Evolutionary conservation across 306 rosid species (phyloP).

Genomic region (Prunus mongolica): DNA sequence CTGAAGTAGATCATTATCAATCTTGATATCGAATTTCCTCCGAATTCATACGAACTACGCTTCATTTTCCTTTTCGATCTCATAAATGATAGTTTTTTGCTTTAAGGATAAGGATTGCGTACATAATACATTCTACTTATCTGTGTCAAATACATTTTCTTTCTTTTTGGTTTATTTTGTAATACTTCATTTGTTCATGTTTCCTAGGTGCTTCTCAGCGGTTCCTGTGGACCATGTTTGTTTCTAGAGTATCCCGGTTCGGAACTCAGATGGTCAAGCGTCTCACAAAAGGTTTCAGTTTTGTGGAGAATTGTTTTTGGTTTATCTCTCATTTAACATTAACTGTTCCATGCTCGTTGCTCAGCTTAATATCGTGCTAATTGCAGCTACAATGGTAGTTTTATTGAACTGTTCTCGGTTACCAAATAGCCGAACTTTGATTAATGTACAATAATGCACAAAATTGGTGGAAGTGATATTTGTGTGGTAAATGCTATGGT

Average conservation of each 20-base stretch:
- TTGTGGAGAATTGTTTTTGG: neutral
- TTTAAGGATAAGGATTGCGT: neutral
- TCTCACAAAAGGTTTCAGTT: neutral
- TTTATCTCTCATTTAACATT: neutral
- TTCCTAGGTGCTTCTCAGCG: neutral
- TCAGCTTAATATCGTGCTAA: neutral
- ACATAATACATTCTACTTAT: too few relatives aligned
- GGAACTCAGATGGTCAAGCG: constrained; percentile 1
- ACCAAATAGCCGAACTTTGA: neutral
- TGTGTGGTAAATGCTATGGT: neutral
- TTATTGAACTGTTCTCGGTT: neutral
- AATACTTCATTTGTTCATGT: neutral
- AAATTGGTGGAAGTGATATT: neutral
- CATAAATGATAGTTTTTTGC: neutral
- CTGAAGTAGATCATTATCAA: neutral
- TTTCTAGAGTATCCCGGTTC: neutral
- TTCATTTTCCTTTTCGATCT: neutral
- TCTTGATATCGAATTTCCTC: neutral
- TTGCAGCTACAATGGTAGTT: neutral
- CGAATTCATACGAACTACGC: neutral
- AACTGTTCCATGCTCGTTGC: neutral
- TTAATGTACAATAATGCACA: neutral
- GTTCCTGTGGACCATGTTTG: neutral
- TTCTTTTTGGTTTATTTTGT: neutral
- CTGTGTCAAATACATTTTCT: neutral